Conservation (phyloP, 73 alveolate genomes). For the Urostyla sp. region DNA sequence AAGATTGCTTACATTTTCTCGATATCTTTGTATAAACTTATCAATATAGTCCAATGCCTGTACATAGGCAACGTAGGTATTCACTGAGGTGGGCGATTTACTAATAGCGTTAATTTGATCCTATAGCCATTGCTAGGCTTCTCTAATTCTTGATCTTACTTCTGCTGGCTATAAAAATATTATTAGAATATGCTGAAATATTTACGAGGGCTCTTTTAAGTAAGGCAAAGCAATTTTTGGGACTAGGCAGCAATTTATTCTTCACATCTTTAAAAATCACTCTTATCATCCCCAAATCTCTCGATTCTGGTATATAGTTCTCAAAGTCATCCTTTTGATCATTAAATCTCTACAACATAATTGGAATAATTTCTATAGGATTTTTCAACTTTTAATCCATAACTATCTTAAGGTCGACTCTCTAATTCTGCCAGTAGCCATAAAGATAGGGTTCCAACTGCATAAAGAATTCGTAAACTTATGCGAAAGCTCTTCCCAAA, state of each 20-base stretch:
- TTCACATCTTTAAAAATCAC: conserved; percentile 59
- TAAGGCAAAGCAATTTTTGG: conserved; percentile 63
- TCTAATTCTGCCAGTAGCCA: conserved; percentile 56
- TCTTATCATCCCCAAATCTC: conserved; percentile 79
- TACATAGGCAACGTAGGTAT: conserved; percentile 76
- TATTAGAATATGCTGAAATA: not conserved
- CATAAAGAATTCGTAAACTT: conserved; percentile 3
- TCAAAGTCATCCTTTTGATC: conserved; percentile 55
- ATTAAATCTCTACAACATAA: conserved; percentile 52
- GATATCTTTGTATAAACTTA: conserved; percentile 67
- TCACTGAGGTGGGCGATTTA: conserved; percentile 66
- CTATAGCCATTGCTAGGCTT: conserved; percentile 71
- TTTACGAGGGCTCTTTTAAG: conserved; percentile 62
- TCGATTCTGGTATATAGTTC: conserved; percentile 52
- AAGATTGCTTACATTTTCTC: conserved; percentile 56
- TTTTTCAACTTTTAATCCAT: conserved; percentile 58
- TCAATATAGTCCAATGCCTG: conserved; percentile 74
- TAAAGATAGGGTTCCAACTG: conserved; percentile 60
- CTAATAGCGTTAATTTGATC: conserved; percentile 61
- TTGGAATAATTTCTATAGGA: conserved; percentile 65
- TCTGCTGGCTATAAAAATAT: conserved; percentile 39
- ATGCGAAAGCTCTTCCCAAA: conserved; percentile 52
- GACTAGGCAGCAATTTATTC: conserved; percentile 63
- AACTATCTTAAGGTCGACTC: conserved; percentile 43
- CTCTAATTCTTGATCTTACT: conserved; percentile 63